Base-by-base conservation (phyloP, 192 early-diverging fungal genomes). In the Linnemannia zychae region DNA sequence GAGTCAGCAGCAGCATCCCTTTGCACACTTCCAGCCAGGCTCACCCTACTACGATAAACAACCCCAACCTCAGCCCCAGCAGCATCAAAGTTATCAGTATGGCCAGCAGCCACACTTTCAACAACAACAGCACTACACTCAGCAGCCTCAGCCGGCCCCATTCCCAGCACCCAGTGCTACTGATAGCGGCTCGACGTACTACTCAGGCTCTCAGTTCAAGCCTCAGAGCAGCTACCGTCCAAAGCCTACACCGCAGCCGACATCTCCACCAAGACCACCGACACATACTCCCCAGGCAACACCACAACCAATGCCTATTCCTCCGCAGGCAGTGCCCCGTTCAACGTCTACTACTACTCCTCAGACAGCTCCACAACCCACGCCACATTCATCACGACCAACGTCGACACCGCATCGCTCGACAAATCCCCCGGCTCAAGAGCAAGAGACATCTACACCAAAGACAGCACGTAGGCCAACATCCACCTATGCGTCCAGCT, bases 41-140 rank as follows among this genome's bases (percentile, higher is more conserved):
- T 13, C 57, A 3, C 11, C 57, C 28, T 63, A 63, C 31, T 15
- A 63, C 28, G 28, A 63, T 12, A 63, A 31, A 11, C 57, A 63
- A 33, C 28, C 28, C 37, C 34, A 50, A 24, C 76, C 40, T 24
- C 46, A 70, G 12, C 34, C 18, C 11, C 66, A 40, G 13, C 50
- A 70, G 5, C 66, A 76, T 18, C 80, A 71, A 50, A 40, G 75
- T 52, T 67, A 81, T 16, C 79, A 79, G 16, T 65, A 71, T 2
- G 52, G 50, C 31, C 79, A 75, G 40, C 73, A 70, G 13, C 50
- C 68, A 40, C 67, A 48, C 7, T 67, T 46, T 37, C 79, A 81
- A 13, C 71, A 74, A 12, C 36, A 53, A 28, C 65, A 71, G 31
- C 34, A 31, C 22, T 68, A 71, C 12, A 67, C 67, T 46, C 76